Percentiles rank a stretch among this genome's conserved stretches.
Evolutionary conservation across 768 basidiomycete species (phyloP).

Genomic region (Suillus occidentalis): DNA sequence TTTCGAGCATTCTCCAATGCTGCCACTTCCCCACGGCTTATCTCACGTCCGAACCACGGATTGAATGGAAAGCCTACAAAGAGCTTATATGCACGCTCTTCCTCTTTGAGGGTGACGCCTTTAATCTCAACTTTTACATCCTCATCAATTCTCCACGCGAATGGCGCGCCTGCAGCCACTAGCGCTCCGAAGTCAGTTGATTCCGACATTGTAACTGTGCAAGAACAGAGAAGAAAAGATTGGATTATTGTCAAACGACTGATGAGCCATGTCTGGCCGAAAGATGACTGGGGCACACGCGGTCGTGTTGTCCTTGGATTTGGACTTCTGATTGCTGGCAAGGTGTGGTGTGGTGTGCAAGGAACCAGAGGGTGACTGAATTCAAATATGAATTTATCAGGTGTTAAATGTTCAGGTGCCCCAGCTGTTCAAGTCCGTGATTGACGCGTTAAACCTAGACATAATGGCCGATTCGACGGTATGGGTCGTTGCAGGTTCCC

Average conservation of each 20-base stretch:
- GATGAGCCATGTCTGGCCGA: conserved; percentile 92
- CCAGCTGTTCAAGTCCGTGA: conserved; percentile 86
- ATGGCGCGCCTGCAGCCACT: not conserved
- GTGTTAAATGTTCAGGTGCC: conserved; percentile 98
- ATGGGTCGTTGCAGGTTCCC: conserved; percentile 88
- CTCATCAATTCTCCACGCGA: conserved; percentile 8
- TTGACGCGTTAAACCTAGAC: conserved; percentile 87
- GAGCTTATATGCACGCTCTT: conserved; percentile 11
- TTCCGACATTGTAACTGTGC: conserved; percentile 17
- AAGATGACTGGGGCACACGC: conserved; percentile 78
- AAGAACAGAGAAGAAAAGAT: conserved; percentile 71
- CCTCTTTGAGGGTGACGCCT: conserved; percentile 5
- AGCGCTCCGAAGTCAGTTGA: conserved; percentile 8
- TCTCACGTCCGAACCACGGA: not conserved
- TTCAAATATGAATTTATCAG: conserved; percentile 36
- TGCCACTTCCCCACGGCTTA: conserved; percentile 2
- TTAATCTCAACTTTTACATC: conserved; percentile 20
- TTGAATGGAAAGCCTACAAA: not conserved
- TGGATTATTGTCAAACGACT: conserved; percentile 84
- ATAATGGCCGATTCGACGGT: conserved; percentile 74
- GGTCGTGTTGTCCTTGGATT: conserved; percentile 83
- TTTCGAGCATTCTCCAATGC: conserved; percentile 12
- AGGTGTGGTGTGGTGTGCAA: conserved; percentile 49
- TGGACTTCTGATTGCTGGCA: conserved; percentile 75
- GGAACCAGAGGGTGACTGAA: not conserved